Percentiles rank a stretch among this genome's conserved stretches.
These are phyloP conservation scores for Xylaria sp. DNA, from an alignment of 2,329 filamentous ascomycete genomes.

Conservation along the genomic window DNA sequence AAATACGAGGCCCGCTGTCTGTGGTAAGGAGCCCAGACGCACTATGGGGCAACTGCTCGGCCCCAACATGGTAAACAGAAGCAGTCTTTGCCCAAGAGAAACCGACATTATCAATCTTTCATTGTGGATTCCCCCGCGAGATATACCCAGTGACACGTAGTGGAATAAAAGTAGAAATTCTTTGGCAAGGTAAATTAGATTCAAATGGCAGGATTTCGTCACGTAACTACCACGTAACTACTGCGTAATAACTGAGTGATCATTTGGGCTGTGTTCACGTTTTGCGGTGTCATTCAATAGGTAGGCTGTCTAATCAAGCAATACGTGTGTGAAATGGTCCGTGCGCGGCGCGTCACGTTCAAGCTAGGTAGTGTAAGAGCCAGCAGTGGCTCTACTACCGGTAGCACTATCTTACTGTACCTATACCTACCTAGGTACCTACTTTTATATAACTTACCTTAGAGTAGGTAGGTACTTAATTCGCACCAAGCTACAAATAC, in stretches of 20 bases:
- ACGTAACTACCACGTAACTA: too few species aligned
- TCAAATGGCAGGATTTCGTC: background rate
- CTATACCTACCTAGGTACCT: too few species aligned
- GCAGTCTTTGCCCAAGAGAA: constrained; percentile 43
- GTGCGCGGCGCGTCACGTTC: constrained; percentile 36
- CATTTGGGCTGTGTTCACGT: background rate
- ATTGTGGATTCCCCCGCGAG: constrained; percentile 11
- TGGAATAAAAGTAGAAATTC: constrained; percentile 8
- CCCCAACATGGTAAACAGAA: constrained; percentile 42
- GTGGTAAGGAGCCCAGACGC: constrained; percentile 41
- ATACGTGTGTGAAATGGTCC: constrained; percentile 1
- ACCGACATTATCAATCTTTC: constrained; percentile 41
- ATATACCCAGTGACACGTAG: constrained; percentile 22
- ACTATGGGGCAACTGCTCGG: constrained; percentile 41
- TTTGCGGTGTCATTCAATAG: background rate
- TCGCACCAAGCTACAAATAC: constrained; percentile 9
- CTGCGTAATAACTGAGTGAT: too few species aligned
- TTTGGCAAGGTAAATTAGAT: background rate
- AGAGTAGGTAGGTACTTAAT: background rate
- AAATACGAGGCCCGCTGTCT: constrained; percentile 45
- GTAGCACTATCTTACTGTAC: too few species aligned
- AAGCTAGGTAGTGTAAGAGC: constrained; percentile 14
- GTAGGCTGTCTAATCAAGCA: background rate
- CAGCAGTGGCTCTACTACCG: too few species aligned
- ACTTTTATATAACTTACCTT: too few species aligned